Evolutionary conservation across 2,329 filamentous ascomycete species (phyloP).

Genomic region (Sarocladium brachiariae): DNA sequence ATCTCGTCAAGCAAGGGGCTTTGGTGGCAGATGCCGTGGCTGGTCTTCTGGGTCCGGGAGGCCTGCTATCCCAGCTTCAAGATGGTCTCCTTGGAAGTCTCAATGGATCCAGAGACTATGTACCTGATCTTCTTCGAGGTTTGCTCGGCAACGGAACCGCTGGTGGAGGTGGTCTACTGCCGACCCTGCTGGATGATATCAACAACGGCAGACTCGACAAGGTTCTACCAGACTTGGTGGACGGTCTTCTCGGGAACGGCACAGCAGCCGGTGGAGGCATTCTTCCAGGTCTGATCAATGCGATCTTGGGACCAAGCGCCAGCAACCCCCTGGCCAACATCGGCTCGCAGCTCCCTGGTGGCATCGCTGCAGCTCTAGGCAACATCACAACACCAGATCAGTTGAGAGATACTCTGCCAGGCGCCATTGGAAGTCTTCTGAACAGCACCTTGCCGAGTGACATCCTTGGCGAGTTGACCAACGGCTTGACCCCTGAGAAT

Average conservation of each 20-base stretch:
- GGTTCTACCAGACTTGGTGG: background rate
- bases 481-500: background rate
- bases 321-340: slow-evolving; percentile 4
- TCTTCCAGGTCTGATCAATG: background rate
- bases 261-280: slow-evolving; percentile 4
- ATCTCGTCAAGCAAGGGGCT: slow-evolving; percentile 3
- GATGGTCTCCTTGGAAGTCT: background rate
- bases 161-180: background rate
- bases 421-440: slow-evolving; percentile 1
- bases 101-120: background rate
- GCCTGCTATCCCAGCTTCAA: background rate
- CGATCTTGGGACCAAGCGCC: background rate
- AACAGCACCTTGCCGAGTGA: background rate
- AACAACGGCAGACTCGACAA: background rate
- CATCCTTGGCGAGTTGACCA: background rate
- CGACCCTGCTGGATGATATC: slow-evolving; percentile 5
- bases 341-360: background rate
- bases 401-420: background rate
- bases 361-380: background rate
- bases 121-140: background rate
- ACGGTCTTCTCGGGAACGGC: slow-evolving; percentile 1
- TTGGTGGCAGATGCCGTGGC: background rate
- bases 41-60: background rate
- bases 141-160: slow-evolving; percentile 1
- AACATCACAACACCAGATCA: background rate